Conservation (phyloP, 2,329 filamentous ascomycete genomes). For the Hypoxylon sp. region DNA sequence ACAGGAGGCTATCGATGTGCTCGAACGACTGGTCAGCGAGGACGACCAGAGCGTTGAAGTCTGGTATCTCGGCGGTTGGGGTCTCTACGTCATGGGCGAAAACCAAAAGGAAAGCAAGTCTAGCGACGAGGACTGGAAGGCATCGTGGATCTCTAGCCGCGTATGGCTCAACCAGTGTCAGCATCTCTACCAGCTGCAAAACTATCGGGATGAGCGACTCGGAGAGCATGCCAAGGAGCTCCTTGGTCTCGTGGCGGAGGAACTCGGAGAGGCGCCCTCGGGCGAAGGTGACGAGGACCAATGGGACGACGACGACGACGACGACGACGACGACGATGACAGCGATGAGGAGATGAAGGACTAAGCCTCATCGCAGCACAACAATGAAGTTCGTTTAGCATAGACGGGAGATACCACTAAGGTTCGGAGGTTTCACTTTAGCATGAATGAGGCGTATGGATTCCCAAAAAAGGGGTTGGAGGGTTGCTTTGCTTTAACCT, state of each 20-base stretch:
- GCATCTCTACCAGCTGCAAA: constrained; percentile 76
- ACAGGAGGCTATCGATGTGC: constrained; percentile 81
- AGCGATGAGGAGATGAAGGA: constrained; percentile 67
- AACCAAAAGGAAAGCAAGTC: constrained; percentile 63
- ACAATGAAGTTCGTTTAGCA: constrained; percentile 9
- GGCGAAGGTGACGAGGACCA: constrained; percentile 64
- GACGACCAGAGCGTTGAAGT: constrained; percentile 95
- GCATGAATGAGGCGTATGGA: constrained; percentile 41
- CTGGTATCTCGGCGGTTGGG: constrained; percentile 97
- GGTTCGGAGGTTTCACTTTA: constrained; percentile 29
- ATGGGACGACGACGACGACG: constrained; percentile 54
- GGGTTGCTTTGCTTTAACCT: too few relatives aligned
- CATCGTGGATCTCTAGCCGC: constrained; percentile 75
- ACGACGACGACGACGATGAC: constrained; percentile 57
- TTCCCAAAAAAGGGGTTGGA: constrained; percentile 33
- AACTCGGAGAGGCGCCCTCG: constrained; percentile 67
- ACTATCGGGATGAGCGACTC: constrained; percentile 85
- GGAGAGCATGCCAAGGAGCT: constrained; percentile 79
- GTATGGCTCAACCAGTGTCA: constrained; percentile 85
- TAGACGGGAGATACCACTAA: constrained; percentile 39
- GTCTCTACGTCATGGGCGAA: constrained; percentile 79
- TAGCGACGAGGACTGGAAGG: constrained; percentile 61
- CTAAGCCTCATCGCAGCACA: constrained; percentile 28
- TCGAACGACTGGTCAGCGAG: constrained; percentile 83
- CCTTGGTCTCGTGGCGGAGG: constrained; percentile 67